These are phyloP conservation scores for Nicotiana tabacum DNA, from an alignment of 257 asterid species.

Conservation along the genomic window DNA sequence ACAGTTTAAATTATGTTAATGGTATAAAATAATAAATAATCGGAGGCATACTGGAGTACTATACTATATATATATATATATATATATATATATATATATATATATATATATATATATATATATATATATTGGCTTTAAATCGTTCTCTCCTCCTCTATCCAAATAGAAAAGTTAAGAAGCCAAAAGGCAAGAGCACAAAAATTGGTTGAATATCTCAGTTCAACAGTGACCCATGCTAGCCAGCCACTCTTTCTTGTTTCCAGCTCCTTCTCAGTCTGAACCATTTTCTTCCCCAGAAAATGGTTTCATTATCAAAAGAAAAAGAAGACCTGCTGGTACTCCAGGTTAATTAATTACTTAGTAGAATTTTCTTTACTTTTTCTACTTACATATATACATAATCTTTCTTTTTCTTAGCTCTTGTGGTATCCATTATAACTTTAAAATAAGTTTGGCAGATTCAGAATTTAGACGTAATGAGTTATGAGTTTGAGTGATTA, in stretches of 20 bases:
- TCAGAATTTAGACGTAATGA: not conserved
- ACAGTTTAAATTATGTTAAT: too few species aligned
- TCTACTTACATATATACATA: not conserved
- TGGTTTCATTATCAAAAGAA: conserved; percentile 26
- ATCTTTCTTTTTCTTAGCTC: not conserved
- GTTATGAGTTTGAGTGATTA: too few species aligned
- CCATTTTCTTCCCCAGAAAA: conserved; percentile 20
- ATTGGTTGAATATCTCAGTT: not conserved
- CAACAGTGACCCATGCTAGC: conserved; percentile 20
- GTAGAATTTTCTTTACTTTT: not conserved
- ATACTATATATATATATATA: too few species aligned
- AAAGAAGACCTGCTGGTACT: conserved; percentile 42
- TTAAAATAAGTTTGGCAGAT: not conserved
- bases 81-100: not conserved
- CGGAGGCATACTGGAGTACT: too few species aligned
- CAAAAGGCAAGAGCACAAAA: not conserved
- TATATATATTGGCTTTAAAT: not conserved
- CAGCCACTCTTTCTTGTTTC: conserved; percentile 26
- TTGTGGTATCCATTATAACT: not conserved
- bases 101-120: not conserved
- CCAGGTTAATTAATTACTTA: conserved; percentile 20
- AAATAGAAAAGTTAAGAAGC: not conserved
- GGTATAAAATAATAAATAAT: too few species aligned
- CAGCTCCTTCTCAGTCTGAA: conserved; percentile 23
- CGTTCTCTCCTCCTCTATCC: not conserved